Base-by-base conservation (phyloP, 257 asterid genomes). In the Linaria vulgaris region DNA sequence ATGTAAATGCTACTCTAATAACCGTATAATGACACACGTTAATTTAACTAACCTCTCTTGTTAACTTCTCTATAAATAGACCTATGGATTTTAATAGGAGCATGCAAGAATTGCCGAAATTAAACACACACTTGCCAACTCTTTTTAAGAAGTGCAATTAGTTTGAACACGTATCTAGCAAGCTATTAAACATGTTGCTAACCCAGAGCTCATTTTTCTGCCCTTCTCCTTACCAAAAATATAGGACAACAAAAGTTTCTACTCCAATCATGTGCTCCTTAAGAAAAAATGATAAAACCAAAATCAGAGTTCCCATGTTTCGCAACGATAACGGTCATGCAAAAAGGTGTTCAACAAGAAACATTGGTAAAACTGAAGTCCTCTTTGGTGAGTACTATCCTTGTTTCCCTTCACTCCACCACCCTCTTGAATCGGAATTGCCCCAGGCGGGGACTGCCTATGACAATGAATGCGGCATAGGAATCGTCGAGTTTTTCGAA, bases 401-500 rank as follows among this genome's bases (percentile, higher is more conserved):
- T 24, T 57, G 37, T 57, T 57, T 47, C 12, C 68, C 58, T 46
- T 47, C 24, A 9, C 43, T 23, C 37, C 53, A 10, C 61, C 69
- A 64, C 61, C 69, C 69, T 64, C 69, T 64, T 19, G 60, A 64
- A 27, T 38, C 52, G 3, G 69, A 64, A 24, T 37, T 24, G 12
- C 12, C 1, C 9, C n/a, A n/a, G n/a, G 22, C 20, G 13, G 49
- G 9, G 13, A 49, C 34, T 14, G 25, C 17, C 17, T 22, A 2
- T 7, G 10, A 3, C 41, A 11, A 34, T n/a, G n/a, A 47, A 9
- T 34, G 19, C 50, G 82, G 84, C 12, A 70, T 81, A 45, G 87
- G 87, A 43, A 81, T 81, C 60, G 55, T 72, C 47, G 61, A 60
- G 1, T 75, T 81, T 71, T 71, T 81, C 6, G 56, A 67, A 44